Conservation (phyloP, 768 basidiomycete genomes). For the Boletus subparvulus region DNA sequence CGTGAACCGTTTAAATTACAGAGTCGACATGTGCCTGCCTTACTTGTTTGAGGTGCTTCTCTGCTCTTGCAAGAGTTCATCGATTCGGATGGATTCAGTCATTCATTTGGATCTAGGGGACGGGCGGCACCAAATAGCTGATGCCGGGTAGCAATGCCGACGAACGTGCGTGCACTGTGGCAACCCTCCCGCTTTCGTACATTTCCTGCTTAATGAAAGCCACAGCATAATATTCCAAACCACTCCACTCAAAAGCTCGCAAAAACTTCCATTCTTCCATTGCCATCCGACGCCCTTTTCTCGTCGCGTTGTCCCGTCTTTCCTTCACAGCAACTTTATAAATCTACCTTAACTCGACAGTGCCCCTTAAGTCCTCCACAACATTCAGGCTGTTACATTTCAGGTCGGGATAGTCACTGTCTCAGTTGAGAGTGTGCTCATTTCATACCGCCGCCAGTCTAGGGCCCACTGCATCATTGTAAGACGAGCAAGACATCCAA, state of each 20-base stretch:
- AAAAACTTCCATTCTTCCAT: slow-evolving; percentile 13
- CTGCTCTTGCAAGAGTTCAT: slow-evolving; percentile 5
- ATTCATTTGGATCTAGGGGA: slow-evolving; percentile 25
- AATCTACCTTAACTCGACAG: slow-evolving; percentile 8
- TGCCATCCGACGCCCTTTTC: slow-evolving; percentile 4
- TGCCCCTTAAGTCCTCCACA: slow-evolving; percentile 15
- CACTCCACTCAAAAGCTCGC: slow-evolving; percentile 27
- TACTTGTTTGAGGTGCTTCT: slow-evolving; percentile 10
- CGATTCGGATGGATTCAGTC: slow-evolving; percentile 9
- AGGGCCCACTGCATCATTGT: not conserved
- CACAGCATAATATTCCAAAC: slow-evolving; percentile 37
- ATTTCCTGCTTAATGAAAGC: slow-evolving; percentile 19
- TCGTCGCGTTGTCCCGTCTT: not conserved
- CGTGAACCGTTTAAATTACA: slow-evolving; percentile 31
- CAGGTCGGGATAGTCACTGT: slow-evolving; percentile 10
- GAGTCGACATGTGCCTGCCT: slow-evolving; percentile 12
- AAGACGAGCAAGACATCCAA: not conserved
- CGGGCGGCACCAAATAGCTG: slow-evolving; percentile 7
- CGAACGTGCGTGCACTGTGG: slow-evolving; percentile 39
- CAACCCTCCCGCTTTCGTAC: slow-evolving; percentile 25
- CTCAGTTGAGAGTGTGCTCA: slow-evolving; percentile 3
- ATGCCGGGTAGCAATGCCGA: slow-evolving; percentile 29
- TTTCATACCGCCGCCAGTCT: slow-evolving; percentile 5
- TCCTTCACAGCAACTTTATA: slow-evolving; percentile 9
- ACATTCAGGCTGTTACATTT: not conserved